Evolutionary conservation across 2,329 filamentous ascomycete genomes (phyloP).

Genomic region (Paramyrothecium roridum): DNA sequence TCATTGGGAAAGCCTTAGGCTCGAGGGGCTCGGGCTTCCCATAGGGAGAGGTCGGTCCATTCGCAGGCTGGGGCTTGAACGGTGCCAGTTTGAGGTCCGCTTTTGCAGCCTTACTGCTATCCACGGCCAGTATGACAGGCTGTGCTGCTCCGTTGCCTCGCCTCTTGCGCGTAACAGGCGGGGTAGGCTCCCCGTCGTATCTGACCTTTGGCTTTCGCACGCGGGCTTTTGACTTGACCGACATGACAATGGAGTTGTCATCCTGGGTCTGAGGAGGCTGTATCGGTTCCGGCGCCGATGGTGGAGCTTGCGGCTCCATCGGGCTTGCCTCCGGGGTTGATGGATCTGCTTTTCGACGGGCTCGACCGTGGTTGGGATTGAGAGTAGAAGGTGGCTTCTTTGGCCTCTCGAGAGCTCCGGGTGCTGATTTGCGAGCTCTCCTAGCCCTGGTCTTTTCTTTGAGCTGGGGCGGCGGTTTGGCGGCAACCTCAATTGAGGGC

Average conservation of each 20-base stretch:
- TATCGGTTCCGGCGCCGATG: constrained; percentile 6
- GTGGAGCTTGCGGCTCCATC: not conserved
- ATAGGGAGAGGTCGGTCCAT: constrained; percentile 9
- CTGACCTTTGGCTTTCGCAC: constrained; percentile 45
- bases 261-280: constrained; percentile 1
- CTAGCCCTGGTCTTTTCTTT: constrained; percentile 20
- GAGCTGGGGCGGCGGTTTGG: not conserved
- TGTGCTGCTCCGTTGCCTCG: not conserved
- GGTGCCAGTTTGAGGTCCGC: constrained; percentile 24
- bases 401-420: constrained; percentile 26
- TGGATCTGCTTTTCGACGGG: constrained; percentile 11
- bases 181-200: constrained; percentile 31
- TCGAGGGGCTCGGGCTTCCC: constrained; percentile 24
- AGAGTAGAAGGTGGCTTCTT: constrained; percentile 27
- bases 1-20: constrained; percentile 7
- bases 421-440: constrained; percentile 37
- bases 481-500: not conserved
- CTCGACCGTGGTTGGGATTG: constrained; percentile 32
- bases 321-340: not conserved
- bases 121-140: not conserved
- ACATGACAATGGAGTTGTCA: constrained; percentile 43
- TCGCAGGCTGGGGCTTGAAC: constrained; percentile 18
- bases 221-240: constrained; percentile 47
- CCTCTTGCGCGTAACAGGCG: constrained; percentile 9
- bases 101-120: not conserved